These are phyloP conservation scores for Mycena venus DNA, from an alignment of 768 basidiomycete genomes.

Conservation along the genomic window DNA sequence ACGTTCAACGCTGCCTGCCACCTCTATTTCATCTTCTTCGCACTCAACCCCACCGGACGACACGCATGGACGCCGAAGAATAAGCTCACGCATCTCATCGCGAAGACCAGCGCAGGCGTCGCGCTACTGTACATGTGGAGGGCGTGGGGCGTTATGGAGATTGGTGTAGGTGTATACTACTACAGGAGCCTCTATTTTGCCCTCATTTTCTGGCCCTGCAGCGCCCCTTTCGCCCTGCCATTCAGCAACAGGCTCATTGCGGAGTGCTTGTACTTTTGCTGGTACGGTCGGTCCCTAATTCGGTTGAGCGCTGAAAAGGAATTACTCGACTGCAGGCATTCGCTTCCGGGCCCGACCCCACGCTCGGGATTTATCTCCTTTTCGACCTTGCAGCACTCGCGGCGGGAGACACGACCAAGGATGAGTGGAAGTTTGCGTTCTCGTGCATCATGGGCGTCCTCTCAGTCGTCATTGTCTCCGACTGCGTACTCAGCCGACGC, in stretches of 20 bases:
- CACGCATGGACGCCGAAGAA: conserved; percentile 42
- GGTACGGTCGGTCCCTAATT: conserved; percentile 33
- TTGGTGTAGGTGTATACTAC: conserved; percentile 40
- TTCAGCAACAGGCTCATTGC: conserved; percentile 41
- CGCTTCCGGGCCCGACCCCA: conserved; percentile 54
- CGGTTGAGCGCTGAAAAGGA: background rate
- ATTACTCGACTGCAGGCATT: conserved; percentile 44
- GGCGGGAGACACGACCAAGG: conserved; percentile 38
- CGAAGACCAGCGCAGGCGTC: conserved; percentile 56
- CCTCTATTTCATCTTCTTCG: conserved; percentile 50
- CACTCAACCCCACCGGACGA: conserved; percentile 41
- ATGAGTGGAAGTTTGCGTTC: conserved; percentile 43
- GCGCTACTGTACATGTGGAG: conserved; percentile 50
- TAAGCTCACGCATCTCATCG: conserved; percentile 53
- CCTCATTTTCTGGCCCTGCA: conserved; percentile 15
- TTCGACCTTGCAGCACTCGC: conserved; percentile 48
- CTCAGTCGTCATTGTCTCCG: conserved; percentile 28
- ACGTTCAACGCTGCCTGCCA: conserved; percentile 51
- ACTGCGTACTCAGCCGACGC: conserved; percentile 4
- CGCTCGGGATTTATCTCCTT: conserved; percentile 47
- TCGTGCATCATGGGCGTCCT: conserved; percentile 38
- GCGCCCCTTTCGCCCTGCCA: conserved; percentile 37
- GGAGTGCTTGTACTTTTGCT: conserved; percentile 46
- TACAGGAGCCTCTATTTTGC: background rate
- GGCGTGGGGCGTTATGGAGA: conserved; percentile 40